Evolutionary conservation across 2,329 filamentous ascomycete species (phyloP).

Genomic region (Fusarium annulatum): DNA sequence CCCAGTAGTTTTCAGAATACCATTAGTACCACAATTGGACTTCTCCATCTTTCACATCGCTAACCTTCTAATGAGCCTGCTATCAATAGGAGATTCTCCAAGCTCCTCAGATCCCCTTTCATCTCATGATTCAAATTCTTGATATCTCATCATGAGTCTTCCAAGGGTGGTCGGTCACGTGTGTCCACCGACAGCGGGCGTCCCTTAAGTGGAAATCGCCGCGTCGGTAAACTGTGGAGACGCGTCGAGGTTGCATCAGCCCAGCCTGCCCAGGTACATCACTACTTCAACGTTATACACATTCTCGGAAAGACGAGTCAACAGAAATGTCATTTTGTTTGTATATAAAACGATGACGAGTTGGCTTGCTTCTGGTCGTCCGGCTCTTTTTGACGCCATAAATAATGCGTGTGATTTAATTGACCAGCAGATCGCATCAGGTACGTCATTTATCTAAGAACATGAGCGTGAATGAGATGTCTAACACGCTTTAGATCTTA

Average conservation of each 20-base stretch:
- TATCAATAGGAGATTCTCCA: background rate
- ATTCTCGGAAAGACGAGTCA: constrained; percentile 3
- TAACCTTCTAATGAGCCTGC: rapidly evolving
- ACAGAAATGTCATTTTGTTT: constrained; percentile 18
- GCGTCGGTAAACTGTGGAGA: constrained; percentile 39
- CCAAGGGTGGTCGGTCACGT: constrained; percentile 26
- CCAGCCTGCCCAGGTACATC: constrained; percentile 4
- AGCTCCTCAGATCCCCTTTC: background rate
- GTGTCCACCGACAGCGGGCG: background rate
- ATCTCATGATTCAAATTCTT: background rate
- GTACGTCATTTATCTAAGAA: constrained; percentile 43
- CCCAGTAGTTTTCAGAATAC: background rate
- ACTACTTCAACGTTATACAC: constrained; percentile 2
- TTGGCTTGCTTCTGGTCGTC: constrained; percentile 54
- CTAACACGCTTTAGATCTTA: constrained; percentile 46
- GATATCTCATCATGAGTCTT: background rate
- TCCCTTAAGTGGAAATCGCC: constrained; percentile 18
- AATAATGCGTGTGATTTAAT: constrained; percentile 54
- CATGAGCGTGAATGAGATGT: background rate
- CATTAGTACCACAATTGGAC: background rate
- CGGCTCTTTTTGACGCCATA: constrained; percentile 55
- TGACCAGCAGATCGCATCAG: constrained; percentile 51
- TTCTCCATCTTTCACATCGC: background rate
- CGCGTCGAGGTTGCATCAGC: constrained; percentile 37
- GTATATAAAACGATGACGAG: constrained; percentile 50